Evolutionary conservation across 192 early-diverging fungal genomes (phyloP), one percentile per base, ranked within the genome.

Genomic region (Diversispora eburnea): DNA sequence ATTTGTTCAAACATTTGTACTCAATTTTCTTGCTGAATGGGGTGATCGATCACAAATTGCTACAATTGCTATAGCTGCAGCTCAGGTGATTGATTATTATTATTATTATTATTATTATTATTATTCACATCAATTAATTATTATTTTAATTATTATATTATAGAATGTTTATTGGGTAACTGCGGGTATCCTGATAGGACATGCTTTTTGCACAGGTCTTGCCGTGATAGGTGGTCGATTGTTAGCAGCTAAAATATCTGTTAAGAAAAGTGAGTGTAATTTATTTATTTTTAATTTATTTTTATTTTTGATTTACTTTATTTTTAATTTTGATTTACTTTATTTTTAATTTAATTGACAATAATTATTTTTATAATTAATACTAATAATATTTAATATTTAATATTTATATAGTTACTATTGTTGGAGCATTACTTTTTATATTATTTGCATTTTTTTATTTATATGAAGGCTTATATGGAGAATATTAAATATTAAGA

Each of bases 11-110:
- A 94, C 93, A 0, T 98, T 98, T 85, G 87, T 95, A 45, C 77
- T 99, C 75, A 98, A 95, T 49, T 99, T 99, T 74, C 72, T 99
- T 71, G 98, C 93, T 52, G 98, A 99, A 77, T 99, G 96, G 95
- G 96, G 95, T 13, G 95, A 98, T 79, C 88, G 95, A 33, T 95
- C 93, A 69, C 96, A 99, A 82, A 92, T 98, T 71, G 91, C 95
- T 3, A 98, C 97, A 2, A 95, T 99, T 77, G 97, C 95, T 46
- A 82, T 99, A 67, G 95, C 94, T 55, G 95, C 95, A 19, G 93
- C 97, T n/a, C 87, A 90, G 75, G 88, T 89, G 83, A 77, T 76
- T 75, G 45, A 52, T 41, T 48, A 19, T 51, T 54, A 9, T 49
- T 75, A 25, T 15, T 67, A 33, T 39, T 13, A n/a, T 60, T 46